Evolutionary conservation across 805 yeast genomes (phyloP).

Genomic region (Jamesozyma spencerorum): DNA sequence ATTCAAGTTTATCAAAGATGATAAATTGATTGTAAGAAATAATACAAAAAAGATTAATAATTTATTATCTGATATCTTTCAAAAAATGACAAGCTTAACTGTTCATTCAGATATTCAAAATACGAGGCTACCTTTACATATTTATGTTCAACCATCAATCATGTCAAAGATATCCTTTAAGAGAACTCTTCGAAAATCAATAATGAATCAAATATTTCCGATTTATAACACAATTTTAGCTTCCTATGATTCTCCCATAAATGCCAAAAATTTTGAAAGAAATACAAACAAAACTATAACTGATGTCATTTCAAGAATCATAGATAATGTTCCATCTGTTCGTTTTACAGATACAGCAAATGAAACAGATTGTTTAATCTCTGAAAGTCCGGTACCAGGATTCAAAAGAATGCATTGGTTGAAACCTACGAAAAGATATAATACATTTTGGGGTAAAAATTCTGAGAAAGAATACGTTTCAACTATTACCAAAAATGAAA

Average conservation of each 20-base stretch:
- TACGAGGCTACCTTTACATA: conserved; percentile 16
- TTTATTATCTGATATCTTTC: conserved; percentile 18
- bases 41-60: conserved; percentile 17
- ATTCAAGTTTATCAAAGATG: conserved; percentile 24
- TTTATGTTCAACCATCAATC: conserved; percentile 20
- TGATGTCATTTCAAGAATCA: conserved; percentile 12
- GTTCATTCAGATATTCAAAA: conserved; percentile 16
- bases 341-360: conserved; percentile 13
- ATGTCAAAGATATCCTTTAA: conserved; percentile 13
- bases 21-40: conserved; percentile 15
- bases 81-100: conserved; percentile 16
- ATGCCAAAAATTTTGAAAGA: conserved; percentile 12
- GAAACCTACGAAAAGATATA: conserved; percentile 20
- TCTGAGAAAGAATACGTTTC: conserved; percentile 18
- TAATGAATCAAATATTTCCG: conserved; percentile 19
- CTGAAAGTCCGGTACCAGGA: conserved; percentile 21
- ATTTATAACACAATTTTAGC: conserved; percentile 17
- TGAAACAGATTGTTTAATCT: conserved; percentile 22
- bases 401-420: conserved; percentile 31
- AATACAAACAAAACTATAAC: conserved; percentile 10
- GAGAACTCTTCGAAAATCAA: conserved; percentile 14
- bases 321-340: conserved; percentile 16
- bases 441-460: conserved; percentile 19
- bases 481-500: conserved; percentile 11
- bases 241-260: conserved; percentile 10